Evolutionary conservation across 345 rosid genomes (phyloP), one percentile per base, ranked within the genome.

Genomic region (Populus tremula): DNA sequence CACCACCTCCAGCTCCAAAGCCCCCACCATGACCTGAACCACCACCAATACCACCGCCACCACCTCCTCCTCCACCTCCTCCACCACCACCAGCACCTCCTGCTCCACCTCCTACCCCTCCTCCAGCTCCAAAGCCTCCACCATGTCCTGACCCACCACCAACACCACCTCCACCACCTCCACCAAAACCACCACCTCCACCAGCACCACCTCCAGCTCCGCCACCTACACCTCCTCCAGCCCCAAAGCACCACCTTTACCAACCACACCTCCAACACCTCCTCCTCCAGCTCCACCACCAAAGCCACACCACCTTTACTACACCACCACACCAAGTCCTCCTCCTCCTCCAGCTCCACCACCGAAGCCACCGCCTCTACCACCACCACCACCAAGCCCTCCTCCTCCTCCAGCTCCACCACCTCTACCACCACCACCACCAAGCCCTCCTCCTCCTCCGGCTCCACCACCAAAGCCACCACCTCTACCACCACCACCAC

Each of bases 291-390:
- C 36, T 33, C 0, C 90, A 0, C 90, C 90, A 8, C 84, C 88
- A 1, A 88, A 92, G 0, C 76, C 84, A 0, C 84, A 0, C 35
- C n/a, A 2, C 79, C 69, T 4, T 70, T 75, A 1, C 75, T n/a
- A n/a, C 80, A 70, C 23, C 62, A 8, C 74, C 70, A 12, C 69
- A 10, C 79, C 79, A 14, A 41, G 69, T 8, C 74, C 75, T 39
- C 39, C 14, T 25, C 80, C 80, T 1, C 35, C 47, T 6, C 74
- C 73, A 4, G 33, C 59, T 1, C 73, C 74, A 23, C 39, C 79
- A 2, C 79, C 79, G 38, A 29, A 38, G 7, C 67, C 79, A 2
- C 90, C 92, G 13, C 78, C 87, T 1, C 92, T 90, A 0, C 82
- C 88, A 3, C 84, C 87, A 8, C 78, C 70, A 2, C 85, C 87